phyloP scores from a whole-genome alignment of 192 early-diverging fungal species.

The Paraglomus brasilianum region DNA sequence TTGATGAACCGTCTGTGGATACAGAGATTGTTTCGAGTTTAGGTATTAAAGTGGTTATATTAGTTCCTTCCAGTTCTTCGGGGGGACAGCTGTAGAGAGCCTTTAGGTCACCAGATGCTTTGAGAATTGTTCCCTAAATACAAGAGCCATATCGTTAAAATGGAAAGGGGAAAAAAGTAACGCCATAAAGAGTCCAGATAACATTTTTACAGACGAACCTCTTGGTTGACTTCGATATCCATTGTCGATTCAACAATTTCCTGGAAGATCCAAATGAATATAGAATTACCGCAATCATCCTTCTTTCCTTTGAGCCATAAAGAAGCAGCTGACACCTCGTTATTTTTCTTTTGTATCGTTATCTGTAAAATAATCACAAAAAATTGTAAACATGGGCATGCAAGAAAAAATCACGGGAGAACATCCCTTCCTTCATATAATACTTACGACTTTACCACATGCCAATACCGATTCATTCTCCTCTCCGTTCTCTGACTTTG shows the following conservation, averaged over 20 bases:
- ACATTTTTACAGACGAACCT: slow-evolving; percentile 29
- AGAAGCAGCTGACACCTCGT: slow-evolving; percentile 53
- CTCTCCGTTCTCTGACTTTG: slow-evolving; percentile 36
- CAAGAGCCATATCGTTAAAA: slow-evolving; percentile 1
- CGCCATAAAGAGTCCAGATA: background rate
- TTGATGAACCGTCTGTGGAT: slow-evolving; percentile 21
- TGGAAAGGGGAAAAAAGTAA: too few species aligned
- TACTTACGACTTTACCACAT: slow-evolving; percentile 54
- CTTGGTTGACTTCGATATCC: slow-evolving; percentile 38
- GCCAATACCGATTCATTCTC: slow-evolving; percentile 45
- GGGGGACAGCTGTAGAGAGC: slow-evolving; percentile 56
- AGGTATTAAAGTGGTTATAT: slow-evolving; percentile 40
- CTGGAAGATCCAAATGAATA: slow-evolving; percentile 68
- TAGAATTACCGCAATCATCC: slow-evolving; percentile 39
- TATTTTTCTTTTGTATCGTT: slow-evolving; percentile 54
- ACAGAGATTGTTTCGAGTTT: slow-evolving; percentile 34
- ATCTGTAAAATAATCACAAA: slow-evolving; percentile 37
- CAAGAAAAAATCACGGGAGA: background rate
- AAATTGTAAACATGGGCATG: slow-evolving; percentile 8
- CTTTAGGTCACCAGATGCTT: slow-evolving; percentile 44
- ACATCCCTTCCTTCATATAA: background rate
- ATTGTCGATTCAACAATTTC: slow-evolving; percentile 55
- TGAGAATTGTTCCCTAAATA: slow-evolving; percentile 48
- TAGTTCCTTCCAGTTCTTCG: slow-evolving; percentile 46
- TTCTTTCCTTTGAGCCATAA: slow-evolving; percentile 62